These are phyloP conservation scores for Corylus avellana DNA, from an alignment of 306 rosid species.

Conservation along the genomic window DNA sequence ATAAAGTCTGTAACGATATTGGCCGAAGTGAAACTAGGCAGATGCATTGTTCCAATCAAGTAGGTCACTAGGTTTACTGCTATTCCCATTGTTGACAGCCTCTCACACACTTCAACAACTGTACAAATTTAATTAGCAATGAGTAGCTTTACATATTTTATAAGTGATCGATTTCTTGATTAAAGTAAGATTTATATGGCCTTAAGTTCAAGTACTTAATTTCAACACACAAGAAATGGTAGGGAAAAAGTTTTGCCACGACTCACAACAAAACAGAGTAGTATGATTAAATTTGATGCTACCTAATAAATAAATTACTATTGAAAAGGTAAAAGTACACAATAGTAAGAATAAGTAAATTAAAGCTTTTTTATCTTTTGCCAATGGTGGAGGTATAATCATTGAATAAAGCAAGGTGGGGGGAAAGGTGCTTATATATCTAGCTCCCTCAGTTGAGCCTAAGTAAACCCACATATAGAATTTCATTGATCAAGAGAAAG, in stretches of 20 bases:
- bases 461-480: too few species aligned
- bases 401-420: too few species aligned
- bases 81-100: conserved; percentile 97
- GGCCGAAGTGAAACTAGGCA: conserved; percentile 91
- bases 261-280: background rate
- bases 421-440: too few species aligned
- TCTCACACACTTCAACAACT: conserved; percentile 83
- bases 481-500: too few species aligned
- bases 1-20: conserved; percentile 84
- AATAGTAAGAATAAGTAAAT: too few species aligned
- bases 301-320: background rate
- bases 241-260: background rate
- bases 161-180: too few species aligned
- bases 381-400: too few species aligned
- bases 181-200: background rate
- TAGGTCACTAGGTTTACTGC: conserved; percentile 91
- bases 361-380: too few species aligned
- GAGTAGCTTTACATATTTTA: too few species aligned
- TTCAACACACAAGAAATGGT: too few species aligned
- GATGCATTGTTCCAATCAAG: conserved; percentile 75
- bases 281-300: background rate
- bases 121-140: background rate
- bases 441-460: too few species aligned
- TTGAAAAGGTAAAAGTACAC: background rate
- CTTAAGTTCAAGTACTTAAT: too few species aligned